Base-by-base conservation (phyloP, 495 filamentous ascomycete genomes). In the Hypoxylon perforatum region DNA sequence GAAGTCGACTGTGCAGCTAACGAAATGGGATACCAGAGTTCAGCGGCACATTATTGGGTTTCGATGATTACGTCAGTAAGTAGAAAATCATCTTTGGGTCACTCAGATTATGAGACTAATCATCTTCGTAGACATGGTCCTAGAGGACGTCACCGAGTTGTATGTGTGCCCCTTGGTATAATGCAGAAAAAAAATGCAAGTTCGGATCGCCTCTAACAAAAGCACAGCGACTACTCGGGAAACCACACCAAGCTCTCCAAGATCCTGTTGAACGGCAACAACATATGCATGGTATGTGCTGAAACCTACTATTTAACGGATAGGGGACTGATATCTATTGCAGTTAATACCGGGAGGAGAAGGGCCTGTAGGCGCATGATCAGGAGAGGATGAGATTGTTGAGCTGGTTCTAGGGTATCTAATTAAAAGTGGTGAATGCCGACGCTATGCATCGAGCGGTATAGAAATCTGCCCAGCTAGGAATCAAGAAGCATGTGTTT, bases 31-130 rank as follows among this genome's bases (percentile, higher is more conserved):
- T 18, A 22, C 57, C 67, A 98, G 95, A 99, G 75, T 98, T 98
- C 80, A 88, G 91, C 54, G 95, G 95, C 39, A 97, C 92, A 5
- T 81, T 99, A 19, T 85, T 97, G 33, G 95, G 95, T 2, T 99
- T 97, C 70, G 95, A 99, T 76, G 95, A 99, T 85, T 99, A 97
- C 81, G 95, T 99, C 83, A 99, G 93, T 97, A 88, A 80, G 94
- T 96, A 71, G 21, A 52, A 39, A 61, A 25, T 8, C 28, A 25
- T 48, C 6, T 5, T n/a, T 3, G 30, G 44, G 19, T 19, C 15
- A 39, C 23, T 28, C n/a, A 22, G 52, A 19, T 41, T 4, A 39
- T 58, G 23, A 36, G 21, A 52, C 56, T 69, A 57, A 71, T 21
- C 39, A 28, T 45, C 44, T 47, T 15, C 10, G 28, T 66, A 98